Percentiles rank a stretch among this genome's conserved stretches.
These are phyloP conservation scores for Sporothrix mexicana DNA, from an alignment of 2,329 filamentous ascomycete genomes.

Conservation along the genomic window DNA sequence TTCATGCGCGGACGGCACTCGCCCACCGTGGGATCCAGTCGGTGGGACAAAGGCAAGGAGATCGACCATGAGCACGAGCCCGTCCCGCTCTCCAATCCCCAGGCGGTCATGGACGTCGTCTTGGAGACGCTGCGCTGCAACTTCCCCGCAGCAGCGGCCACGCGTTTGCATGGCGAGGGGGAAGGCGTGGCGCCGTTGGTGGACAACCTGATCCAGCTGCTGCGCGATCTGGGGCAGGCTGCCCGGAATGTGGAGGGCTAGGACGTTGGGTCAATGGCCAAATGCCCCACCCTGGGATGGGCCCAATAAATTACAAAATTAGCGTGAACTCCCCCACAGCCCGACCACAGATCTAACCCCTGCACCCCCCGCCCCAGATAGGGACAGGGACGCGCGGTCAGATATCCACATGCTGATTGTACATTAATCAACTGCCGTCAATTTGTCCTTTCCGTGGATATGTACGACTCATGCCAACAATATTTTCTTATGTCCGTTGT, in stretches of 20 bases:
- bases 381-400: neutral
- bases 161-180: slow-evolving; percentile 30
- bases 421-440: no score
- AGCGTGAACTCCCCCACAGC: slow-evolving; percentile 16
- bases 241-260: slow-evolving; percentile 27
- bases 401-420: neutral
- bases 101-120: slow-evolving; percentile 63
- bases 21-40: slow-evolving; percentile 49
- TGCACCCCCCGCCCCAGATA: neutral
- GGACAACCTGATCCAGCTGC: slow-evolving; percentile 68
- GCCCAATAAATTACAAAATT: no score
- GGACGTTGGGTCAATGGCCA: no score
- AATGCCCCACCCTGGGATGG: no score
- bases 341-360: neutral
- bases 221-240: slow-evolving; percentile 60
- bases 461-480: no score
- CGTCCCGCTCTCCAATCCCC: slow-evolving; percentile 60
- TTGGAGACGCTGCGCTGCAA: slow-evolving; percentile 63
- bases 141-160: slow-evolving; percentile 43
- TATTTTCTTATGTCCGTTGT: no score
- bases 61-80: no score
- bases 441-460: no score
- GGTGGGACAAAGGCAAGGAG: no score
- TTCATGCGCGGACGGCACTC: slow-evolving; percentile 59
- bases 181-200: slow-evolving; percentile 64